Percentiles rank a stretch among this genome's conserved stretches.
Evolutionary conservation across 73 alveolate genomes (phyloP).

Genomic region (Effrenium voratum): DNA sequence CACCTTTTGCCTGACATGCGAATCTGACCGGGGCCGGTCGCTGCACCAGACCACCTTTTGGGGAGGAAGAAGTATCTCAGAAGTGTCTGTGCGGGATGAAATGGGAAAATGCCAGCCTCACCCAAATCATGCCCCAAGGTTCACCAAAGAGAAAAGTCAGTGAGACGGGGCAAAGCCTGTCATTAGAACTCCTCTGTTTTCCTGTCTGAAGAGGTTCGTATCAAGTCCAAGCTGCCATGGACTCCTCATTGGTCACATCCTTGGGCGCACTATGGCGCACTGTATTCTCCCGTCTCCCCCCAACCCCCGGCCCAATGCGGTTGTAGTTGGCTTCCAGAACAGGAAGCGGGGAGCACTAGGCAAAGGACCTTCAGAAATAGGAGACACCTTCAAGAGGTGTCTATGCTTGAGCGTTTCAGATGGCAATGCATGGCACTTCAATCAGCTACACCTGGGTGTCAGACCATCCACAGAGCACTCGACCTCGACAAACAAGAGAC

Average conservation of each 20-base stretch:
- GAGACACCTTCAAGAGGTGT: background rate
- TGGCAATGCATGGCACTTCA: background rate
- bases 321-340: too few species aligned
- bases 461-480: conserved; percentile 64
- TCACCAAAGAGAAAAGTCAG: background rate
- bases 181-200: too few species aligned
- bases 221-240: conserved; percentile 62
- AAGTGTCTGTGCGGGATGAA: background rate
- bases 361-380: background rate
- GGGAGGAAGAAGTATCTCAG: background rate
- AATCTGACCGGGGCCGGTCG: background rate
- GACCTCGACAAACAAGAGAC: background rate
- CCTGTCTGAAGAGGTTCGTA: too few species aligned
- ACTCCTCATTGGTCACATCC: conserved; percentile 83
- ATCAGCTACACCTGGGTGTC: background rate
- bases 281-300: too few species aligned
- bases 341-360: background rate
- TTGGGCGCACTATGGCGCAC: background rate
- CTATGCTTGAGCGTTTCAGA: background rate
- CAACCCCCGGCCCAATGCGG: too few species aligned
- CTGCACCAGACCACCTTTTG: background rate
- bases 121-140: background rate
- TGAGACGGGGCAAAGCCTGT: background rate
- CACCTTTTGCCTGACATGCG: background rate
- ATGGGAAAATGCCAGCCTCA: background rate